Conservation (phyloP, 768 basidiomycete species). For the Rhizopogon salebrosus region DNA sequence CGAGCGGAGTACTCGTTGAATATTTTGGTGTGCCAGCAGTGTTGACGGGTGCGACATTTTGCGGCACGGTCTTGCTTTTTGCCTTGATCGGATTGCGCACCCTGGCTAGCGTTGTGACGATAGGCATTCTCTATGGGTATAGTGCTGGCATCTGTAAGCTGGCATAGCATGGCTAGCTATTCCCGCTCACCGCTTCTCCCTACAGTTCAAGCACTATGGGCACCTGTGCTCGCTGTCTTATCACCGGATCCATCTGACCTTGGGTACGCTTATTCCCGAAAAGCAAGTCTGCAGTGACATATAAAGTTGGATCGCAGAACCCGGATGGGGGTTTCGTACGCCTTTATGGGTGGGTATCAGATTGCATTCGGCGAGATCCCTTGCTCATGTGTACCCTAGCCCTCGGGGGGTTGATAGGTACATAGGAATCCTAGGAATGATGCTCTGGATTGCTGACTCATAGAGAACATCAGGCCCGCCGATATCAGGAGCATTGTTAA, state of each 20-base stretch:
- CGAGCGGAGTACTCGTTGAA: constrained; percentile 41
- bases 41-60: constrained; percentile 29
- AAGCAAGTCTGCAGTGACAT: background rate
- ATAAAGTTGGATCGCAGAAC: constrained; percentile 16
- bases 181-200: background rate
- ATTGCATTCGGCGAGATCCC: background rate
- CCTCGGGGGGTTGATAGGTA: constrained; percentile 18
- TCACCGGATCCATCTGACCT: constrained; percentile 47
- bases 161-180: background rate
- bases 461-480: constrained; percentile 45
- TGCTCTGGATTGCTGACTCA: constrained; percentile 20
- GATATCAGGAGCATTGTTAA: constrained; percentile 52
- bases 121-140: constrained; percentile 45
- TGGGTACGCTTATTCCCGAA: constrained; percentile 27
- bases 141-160: constrained; percentile 43
- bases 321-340: constrained; percentile 47
- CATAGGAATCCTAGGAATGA: background rate
- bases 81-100: constrained; percentile 40
- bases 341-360: constrained; percentile 35
- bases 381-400: constrained; percentile 5
- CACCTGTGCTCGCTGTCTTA: constrained; percentile 40
- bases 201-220: constrained; percentile 34
- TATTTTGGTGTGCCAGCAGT: constrained; percentile 38
- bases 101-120: constrained; percentile 33
- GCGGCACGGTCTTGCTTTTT: constrained; percentile 38